Conservation (phyloP, 2,329 filamentous ascomycete genomes). For the Thermomyces lanuginosus region DNA sequence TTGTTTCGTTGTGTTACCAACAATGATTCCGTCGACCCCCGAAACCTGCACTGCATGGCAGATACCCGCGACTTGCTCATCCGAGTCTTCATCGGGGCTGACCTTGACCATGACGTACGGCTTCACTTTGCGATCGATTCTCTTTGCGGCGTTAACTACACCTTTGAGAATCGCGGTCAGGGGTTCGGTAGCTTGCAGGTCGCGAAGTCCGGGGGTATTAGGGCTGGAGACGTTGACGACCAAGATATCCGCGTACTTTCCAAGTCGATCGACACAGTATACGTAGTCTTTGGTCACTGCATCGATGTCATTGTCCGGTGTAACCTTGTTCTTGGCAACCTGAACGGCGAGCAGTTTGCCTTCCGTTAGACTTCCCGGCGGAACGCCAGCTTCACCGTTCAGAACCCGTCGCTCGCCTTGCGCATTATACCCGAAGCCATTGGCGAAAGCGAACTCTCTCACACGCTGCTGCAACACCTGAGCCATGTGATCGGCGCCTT, state of each 20-base stretch:
- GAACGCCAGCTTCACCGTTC: constrained; percentile 58
- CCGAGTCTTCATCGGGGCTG: constrained; percentile 81
- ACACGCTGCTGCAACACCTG: constrained; percentile 61
- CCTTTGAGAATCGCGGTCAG: constrained; percentile 64
- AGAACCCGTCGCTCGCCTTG: constrained; percentile 55
- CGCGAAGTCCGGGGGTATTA: constrained; percentile 81
- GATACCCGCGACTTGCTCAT: constrained; percentile 72
- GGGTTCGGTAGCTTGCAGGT: constrained; percentile 70
- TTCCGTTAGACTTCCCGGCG: constrained; percentile 59
- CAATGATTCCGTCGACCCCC: constrained; percentile 87
- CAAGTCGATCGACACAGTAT: constrained; percentile 71
- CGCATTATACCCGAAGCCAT: constrained; percentile 48
- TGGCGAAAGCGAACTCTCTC: constrained; percentile 53
- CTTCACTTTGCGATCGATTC: constrained; percentile 51
- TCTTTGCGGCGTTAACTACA: constrained; percentile 63
- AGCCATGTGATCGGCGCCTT: constrained; percentile 76
- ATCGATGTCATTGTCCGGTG: constrained; percentile 66
- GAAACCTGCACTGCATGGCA: constrained; percentile 68
- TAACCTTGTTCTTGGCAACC: constrained; percentile 92
- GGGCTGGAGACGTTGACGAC: constrained; percentile 96
- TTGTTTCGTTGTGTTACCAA: constrained; percentile 90
- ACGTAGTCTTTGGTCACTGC: constrained; percentile 69
- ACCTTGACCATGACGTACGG: constrained; percentile 95
- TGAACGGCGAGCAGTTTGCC: constrained; percentile 78
- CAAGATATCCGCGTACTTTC: constrained; percentile 81